phyloP scores from a whole-genome alignment of 2,329 filamentous ascomycete genomes.

The Aspergillus neoniger region DNA sequence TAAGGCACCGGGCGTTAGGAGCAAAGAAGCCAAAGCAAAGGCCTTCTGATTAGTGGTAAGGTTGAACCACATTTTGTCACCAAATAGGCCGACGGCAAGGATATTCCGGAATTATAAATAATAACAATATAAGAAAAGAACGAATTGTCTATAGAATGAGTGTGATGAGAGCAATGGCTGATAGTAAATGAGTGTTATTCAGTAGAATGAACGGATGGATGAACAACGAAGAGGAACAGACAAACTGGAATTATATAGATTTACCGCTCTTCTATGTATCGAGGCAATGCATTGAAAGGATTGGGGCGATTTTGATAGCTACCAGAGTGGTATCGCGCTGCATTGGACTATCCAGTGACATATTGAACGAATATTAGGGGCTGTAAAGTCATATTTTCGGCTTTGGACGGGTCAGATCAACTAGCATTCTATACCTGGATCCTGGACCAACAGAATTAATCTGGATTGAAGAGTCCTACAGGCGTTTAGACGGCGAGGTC shows the following conservation, averaged over 20 bases:
- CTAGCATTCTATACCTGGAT: no score
- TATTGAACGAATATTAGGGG: not conserved
- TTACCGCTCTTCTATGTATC: not conserved
- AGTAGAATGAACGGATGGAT: not conserved
- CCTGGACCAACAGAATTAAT: no score
- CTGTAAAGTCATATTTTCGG: no score
- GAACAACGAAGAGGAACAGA: not conserved
- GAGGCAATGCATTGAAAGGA: not conserved
- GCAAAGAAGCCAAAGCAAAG: not conserved
- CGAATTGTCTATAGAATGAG: not conserved
- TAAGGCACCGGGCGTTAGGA: not conserved
- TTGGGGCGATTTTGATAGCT: not conserved
- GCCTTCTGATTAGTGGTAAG: not conserved
- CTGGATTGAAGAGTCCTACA: no score
- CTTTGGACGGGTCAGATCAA: no score
- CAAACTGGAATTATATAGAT: not conserved
- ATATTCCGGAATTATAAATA: not conserved
- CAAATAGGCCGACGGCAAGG: not conserved
- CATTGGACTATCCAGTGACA: not conserved
- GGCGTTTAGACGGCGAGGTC: no score
- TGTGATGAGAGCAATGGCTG: not conserved
- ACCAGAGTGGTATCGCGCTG: not conserved
- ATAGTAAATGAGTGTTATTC: not conserved
- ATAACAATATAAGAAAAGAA: not conserved
- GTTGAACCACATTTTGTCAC: not conserved